Percentiles rank a stretch among this genome's conserved stretches.
These are phyloP conservation scores for Pseudogymnoascus sp. DNA, from an alignment of 2,329 filamentous ascomycete species.

Conservation along the genomic window DNA sequence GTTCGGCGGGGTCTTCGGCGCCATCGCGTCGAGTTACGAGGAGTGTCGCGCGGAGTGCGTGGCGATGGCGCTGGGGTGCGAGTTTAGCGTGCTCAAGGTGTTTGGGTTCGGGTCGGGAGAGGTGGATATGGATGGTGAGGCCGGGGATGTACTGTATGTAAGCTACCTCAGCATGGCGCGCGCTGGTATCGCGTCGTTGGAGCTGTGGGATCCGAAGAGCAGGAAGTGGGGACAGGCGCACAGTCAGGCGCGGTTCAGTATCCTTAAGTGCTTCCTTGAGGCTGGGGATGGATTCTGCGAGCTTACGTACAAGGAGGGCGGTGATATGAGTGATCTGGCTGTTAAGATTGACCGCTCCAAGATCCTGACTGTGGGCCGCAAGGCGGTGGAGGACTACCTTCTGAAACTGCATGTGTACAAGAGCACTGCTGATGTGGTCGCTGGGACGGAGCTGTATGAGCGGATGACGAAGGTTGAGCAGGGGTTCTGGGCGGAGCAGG, in stretches of 20 bases:
- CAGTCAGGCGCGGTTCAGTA: constrained; percentile 85
- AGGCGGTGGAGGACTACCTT: constrained; percentile 74
- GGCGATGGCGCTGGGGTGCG: constrained; percentile 82
- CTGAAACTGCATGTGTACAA: constrained; percentile 93
- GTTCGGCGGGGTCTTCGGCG: constrained; percentile 87
- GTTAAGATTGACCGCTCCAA: constrained; percentile 79
- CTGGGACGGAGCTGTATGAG: constrained; percentile 71
- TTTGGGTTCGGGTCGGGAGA: constrained; percentile 82
- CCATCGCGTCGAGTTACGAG: constrained; percentile 81
- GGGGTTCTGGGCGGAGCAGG: constrained; percentile 74
- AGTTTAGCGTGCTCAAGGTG: constrained; percentile 80
- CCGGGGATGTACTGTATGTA: constrained; percentile 79
- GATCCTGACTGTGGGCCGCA: constrained; percentile 74
- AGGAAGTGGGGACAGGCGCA: constrained; percentile 90
- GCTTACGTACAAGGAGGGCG: constrained; percentile 59
- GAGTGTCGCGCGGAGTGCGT: constrained; percentile 93
- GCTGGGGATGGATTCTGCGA: constrained; percentile 83
- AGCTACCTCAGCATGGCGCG: constrained; percentile 91
- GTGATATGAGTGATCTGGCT: constrained; percentile 68
- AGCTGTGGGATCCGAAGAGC: constrained; percentile 90
- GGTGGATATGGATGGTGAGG: constrained; percentile 62
- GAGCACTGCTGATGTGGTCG: constrained; percentile 73
- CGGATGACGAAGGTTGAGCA: constrained; percentile 74
- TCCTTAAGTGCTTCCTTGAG: constrained; percentile 75
- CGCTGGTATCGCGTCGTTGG: constrained; percentile 78